phyloP scores from a whole-genome alignment of 2,329 filamentous ascomycete genomes.

The Elsinoe fawcettii region DNA sequence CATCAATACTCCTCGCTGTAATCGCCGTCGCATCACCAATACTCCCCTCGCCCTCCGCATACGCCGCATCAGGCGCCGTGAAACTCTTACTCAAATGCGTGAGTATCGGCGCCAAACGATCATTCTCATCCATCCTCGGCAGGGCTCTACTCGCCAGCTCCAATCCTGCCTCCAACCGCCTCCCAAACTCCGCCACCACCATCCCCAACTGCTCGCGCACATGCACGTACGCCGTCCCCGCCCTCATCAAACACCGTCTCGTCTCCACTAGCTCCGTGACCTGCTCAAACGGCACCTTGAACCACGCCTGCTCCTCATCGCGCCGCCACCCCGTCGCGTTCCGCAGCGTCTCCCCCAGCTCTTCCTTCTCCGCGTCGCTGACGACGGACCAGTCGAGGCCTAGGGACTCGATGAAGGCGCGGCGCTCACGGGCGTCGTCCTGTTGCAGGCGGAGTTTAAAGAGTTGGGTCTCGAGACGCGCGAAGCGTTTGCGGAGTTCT shows the following conservation, averaged over 20 bases:
- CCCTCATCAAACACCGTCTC: constrained; percentile 66
- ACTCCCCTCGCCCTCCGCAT: constrained; percentile 54
- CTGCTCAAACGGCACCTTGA: constrained; percentile 92
- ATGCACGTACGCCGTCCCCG: constrained; percentile 85
- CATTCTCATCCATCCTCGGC: constrained; percentile 90
- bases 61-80: constrained; percentile 78
- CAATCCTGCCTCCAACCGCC: constrained; percentile 69
- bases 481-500: constrained; percentile 79
- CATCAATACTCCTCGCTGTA: constrained; percentile 70
- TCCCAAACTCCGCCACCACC: constrained; percentile 79
- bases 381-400: constrained; percentile 81
- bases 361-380: constrained; percentile 67
- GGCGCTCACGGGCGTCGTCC: constrained; percentile 67
- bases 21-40: constrained; percentile 62
- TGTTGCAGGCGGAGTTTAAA: constrained; percentile 74
- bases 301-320: constrained; percentile 77
- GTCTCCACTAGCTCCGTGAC: constrained; percentile 85
- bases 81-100: constrained; percentile 92
- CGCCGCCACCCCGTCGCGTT: constrained; percentile 46
- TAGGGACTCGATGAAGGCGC: constrained; percentile 66
- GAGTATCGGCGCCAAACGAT: constrained; percentile 70
- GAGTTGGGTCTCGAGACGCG: constrained; percentile 77
- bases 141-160: constrained; percentile 87
- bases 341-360: constrained; percentile 54
- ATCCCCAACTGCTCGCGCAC: constrained; percentile 79